These are phyloP conservation scores for Plasmodiophora brassicae DNA, from an alignment of 208 protist species.

Conservation along the genomic window DNA sequence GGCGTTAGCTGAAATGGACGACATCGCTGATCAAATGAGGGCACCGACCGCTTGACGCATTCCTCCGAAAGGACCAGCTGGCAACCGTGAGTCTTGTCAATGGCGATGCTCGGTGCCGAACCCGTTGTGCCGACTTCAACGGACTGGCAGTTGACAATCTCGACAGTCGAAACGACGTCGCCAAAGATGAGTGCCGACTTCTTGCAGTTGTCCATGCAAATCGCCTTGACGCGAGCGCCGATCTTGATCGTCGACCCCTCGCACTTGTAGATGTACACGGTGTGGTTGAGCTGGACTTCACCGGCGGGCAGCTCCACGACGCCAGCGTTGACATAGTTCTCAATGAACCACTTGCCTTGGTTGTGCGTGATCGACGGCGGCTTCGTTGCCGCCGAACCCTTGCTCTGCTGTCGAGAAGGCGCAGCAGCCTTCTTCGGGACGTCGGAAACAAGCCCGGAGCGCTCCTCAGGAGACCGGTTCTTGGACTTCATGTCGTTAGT, in stretches of 20 bases:
- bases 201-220: conserved; percentile 37
- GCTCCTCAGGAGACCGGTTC: neutral
- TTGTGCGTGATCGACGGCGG: neutral
- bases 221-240: neutral
- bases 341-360: neutral
- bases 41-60: neutral
- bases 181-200: conserved; percentile 6
- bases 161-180: conserved; percentile 34
- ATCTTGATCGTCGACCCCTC: conserved; percentile 15
- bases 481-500: conserved; percentile 35
- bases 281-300: conserved; percentile 31
- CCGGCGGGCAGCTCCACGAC: neutral
- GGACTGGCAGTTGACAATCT: conserved; percentile 26
- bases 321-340: neutral
- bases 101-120: neutral
- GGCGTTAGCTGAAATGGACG: too few species aligned
- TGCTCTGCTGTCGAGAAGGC: neutral
- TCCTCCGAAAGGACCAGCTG: neutral
- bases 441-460: neutral
- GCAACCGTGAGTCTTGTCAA: conserved; percentile 34
- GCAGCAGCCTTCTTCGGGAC: neutral
- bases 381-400: neutral
- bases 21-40: neutral
- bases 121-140: neutral
- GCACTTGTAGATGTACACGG: conserved; percentile 35